These are phyloP conservation scores for Solanum stenotomum DNA, from an alignment of 257 asterid genomes.

Conservation along the genomic window DNA sequence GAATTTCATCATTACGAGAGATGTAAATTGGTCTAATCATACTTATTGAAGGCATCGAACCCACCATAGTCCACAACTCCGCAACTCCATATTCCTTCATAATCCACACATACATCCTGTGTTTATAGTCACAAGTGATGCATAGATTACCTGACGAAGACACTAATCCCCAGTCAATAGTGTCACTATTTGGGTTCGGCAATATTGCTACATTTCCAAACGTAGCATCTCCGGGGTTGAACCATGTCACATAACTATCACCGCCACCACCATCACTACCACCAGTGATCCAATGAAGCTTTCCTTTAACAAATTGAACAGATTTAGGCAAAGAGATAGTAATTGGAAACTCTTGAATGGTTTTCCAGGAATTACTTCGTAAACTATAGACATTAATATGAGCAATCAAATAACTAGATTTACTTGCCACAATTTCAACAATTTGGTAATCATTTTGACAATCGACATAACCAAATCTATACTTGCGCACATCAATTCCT, in stretches of 20 bases:
- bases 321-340: background rate
- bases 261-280: background rate
- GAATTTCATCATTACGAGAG: background rate
- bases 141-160: background rate
- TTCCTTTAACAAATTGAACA: slow-evolving; percentile 6
- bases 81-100: background rate
- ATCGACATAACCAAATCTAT: slow-evolving; percentile 30
- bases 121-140: background rate
- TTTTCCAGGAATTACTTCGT: slow-evolving; percentile 13
- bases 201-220: too few relatives aligned
- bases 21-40: background rate
- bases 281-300: slow-evolving; percentile 14
- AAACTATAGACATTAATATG: slow-evolving; percentile 11
- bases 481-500: background rate
- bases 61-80: background rate
- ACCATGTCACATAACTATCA: background rate
- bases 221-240: background rate
- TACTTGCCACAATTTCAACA: background rate
- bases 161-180: background rate
- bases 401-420: background rate
- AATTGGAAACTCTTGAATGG: background rate
- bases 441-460: slow-evolving; percentile 24
- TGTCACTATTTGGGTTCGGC: too few relatives aligned
- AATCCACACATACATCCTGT: background rate
- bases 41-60: background rate